Evolutionary conservation across 1,284 basidiomycete species (phyloP).

Genomic region (Cutaneotrichosporon sp.): DNA sequence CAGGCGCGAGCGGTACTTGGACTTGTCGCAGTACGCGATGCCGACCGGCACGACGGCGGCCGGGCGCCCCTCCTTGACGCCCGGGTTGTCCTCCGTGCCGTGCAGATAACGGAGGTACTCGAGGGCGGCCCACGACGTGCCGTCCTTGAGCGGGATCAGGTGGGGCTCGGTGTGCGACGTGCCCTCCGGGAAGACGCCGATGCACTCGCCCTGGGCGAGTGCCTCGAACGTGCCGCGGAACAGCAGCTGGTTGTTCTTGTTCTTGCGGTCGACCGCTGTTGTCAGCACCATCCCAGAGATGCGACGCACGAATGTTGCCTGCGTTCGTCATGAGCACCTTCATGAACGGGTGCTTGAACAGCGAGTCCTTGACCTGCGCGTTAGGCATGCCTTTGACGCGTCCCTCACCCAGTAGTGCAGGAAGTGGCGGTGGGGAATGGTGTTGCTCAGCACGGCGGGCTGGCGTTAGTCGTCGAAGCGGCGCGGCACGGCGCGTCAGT

Average conservation of each 20-base stretch:
- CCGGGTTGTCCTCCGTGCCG: slow-evolving; percentile 56
- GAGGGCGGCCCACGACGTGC: slow-evolving; percentile 91
- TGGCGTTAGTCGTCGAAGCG: slow-evolving; percentile 27
- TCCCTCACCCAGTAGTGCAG: slow-evolving; percentile 90
- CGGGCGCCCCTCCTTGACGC: slow-evolving; percentile 53
- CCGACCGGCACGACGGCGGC: slow-evolving; percentile 75
- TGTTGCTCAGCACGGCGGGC: slow-evolving; percentile 50
- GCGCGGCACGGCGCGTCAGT: slow-evolving; percentile 6
- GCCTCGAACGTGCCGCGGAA: slow-evolving; percentile 86
- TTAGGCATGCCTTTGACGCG: slow-evolving; percentile 3
- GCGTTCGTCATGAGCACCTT: slow-evolving; percentile 78
- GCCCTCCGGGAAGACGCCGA: slow-evolving; percentile 94
- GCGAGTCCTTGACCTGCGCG: slow-evolving; percentile 55
- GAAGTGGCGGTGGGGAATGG: slow-evolving; percentile 46
- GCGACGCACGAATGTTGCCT: slow-evolving; percentile 69
- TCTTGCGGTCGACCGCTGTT: slow-evolving; percentile 84
- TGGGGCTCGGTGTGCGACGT: slow-evolving; percentile 73
- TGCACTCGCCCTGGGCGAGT: slow-evolving; percentile 71
- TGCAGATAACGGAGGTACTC: slow-evolving; percentile 81
- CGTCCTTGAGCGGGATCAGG: slow-evolving; percentile 92
- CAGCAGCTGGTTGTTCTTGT: slow-evolving; percentile 83
- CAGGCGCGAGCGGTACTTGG: slow-evolving; percentile 78
- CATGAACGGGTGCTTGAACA: slow-evolving; percentile 76
- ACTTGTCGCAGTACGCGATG: slow-evolving; percentile 93
- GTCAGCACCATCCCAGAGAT: neutral